These are phyloP conservation scores for Phaeophleospora eucalypticola DNA, from an alignment of 2,329 filamentous ascomycete species.

Conservation along the genomic window DNA sequence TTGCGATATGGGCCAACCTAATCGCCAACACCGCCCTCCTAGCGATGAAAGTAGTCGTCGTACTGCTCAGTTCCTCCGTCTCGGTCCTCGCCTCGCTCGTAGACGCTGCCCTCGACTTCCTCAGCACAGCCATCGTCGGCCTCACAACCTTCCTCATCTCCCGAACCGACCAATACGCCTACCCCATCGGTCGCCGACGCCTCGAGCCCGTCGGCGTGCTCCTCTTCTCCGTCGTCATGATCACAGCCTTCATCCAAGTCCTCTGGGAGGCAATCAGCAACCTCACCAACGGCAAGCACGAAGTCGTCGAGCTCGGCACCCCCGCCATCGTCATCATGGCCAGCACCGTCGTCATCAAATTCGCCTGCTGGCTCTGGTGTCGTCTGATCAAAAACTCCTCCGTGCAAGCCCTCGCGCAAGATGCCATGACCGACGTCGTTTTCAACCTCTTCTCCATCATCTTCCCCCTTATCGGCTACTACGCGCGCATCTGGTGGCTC, in stretches of 20 bases:
- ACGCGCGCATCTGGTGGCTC: constrained; percentile 75
- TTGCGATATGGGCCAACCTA: constrained; percentile 85
- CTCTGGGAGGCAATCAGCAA: constrained; percentile 65
- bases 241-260: constrained; percentile 78
- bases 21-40: constrained; percentile 72
- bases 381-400: constrained; percentile 80
- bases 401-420: constrained; percentile 72
- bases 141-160: constrained; percentile 70
- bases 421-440: constrained; percentile 70
- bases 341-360: constrained; percentile 75
- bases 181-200: constrained; percentile 71
- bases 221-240: constrained; percentile 81
- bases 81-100: constrained; percentile 77
- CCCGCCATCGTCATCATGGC: constrained; percentile 78
- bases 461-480: constrained; percentile 76
- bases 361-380: constrained; percentile 81
- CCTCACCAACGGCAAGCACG: constrained; percentile 57
- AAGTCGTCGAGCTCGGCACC: constrained; percentile 66
- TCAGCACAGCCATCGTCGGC: constrained; percentile 78
- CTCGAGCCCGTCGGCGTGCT: constrained; percentile 77
- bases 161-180: constrained; percentile 67
- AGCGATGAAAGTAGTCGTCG: constrained; percentile 70
- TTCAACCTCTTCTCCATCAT: constrained; percentile 89
- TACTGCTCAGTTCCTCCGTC: constrained; percentile 73
- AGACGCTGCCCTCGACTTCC: constrained; percentile 74